Base-by-base conservation (phyloP, 192 early-diverging fungal genomes). In the Backusella morwellensis region DNA sequence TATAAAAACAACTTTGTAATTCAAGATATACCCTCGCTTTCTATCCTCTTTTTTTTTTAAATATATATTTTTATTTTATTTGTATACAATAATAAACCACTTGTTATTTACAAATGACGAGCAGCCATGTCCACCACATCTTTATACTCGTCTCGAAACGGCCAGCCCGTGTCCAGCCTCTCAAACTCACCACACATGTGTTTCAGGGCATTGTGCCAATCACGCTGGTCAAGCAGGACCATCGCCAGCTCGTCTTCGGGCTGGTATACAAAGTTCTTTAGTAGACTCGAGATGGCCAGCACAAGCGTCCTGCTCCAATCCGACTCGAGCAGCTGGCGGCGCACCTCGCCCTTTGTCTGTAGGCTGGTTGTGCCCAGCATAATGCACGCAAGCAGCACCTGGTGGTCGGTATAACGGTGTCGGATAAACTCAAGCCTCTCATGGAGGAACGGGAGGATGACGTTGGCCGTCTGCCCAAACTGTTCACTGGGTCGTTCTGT, bases 141-240 rank as follows among this genome's bases (percentile, higher is more conserved):
- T 8, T 7, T 44, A 36, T 75, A 75, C 17, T 75, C 74, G n/a
- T 17, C 34, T 12, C 41, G 6, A 68, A 59, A 75, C 36, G 50
- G 41, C 74, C 74, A 75, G 3, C 23, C 35, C 7, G 42, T 5
- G 44, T 75, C 74, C 23, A 44, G 36, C 4, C 66, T 63, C n/a
- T 66, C 63, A 35, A 75, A 67, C 17, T 47, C 29, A 2, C 11
- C 12, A 44, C 66, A 40, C 38, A 67, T 34, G 4, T 75, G 5
- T 5, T 35, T 38, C 21, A 75, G 21, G 19, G n/a, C 4, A 4
- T 14, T 42, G 19, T 68, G 12, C 74, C 74, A 75, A 32, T 63
- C 56, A 21, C 17, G n/a, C 8, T 44, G 12, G 35, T n/a, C 32
- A 14, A 36, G 36, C 1, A 36, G 12, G 6, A 59, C 3, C 56